Evolutionary conservation across 345 rosid genomes (phyloP), one percentile per base, ranked within the genome.

Genomic region (Noccaea caerulescens): DNA sequence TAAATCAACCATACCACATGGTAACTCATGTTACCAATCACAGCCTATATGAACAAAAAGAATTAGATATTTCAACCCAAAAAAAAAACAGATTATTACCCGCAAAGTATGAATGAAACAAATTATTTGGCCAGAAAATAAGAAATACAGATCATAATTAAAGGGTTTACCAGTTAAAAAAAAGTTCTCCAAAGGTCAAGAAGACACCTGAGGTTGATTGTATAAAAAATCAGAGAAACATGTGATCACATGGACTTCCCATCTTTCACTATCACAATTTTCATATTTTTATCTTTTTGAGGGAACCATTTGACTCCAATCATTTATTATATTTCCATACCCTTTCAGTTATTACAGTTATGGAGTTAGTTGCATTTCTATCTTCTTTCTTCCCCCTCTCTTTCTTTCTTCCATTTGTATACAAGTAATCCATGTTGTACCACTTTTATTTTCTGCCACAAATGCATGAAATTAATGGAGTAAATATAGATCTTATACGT

Each of bases 311-410:
- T 82, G 84, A 84, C 82, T 65, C 64, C 57, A 63, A 58, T 47
- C 79, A 68, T 74, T 73, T 61, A 77, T 60, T 77, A 47, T 69
- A 63, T 64, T 77, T 72, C 80, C 80, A 75, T 45, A 66, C 72
- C 57, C 46, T 81, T 80, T 79, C 90, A 84, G 93, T 86, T 88
- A 84, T 80, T 86, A 78, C 87, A 56, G 90, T 88, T 84, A 78
- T 63, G 78, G 73, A 73, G 86, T 84, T 81, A 72, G 88, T 80
- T 84, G 80, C 77, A 64, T 68, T 39, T 47, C 60, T 54, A 27
- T 61, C 75, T 62, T 62, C 51, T 55, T 20, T 12, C 3, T 13
- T 7, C 37, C 2, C 4, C 36, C 3, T 1, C 18, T 1, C 37
- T 66, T 9, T 42, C 25, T 58, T 4, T 30, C 18, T 39, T 49